These are phyloP conservation scores for Ogataea sp. DNA, from an alignment of 805 yeast genomes.

Conservation along the genomic window DNA sequence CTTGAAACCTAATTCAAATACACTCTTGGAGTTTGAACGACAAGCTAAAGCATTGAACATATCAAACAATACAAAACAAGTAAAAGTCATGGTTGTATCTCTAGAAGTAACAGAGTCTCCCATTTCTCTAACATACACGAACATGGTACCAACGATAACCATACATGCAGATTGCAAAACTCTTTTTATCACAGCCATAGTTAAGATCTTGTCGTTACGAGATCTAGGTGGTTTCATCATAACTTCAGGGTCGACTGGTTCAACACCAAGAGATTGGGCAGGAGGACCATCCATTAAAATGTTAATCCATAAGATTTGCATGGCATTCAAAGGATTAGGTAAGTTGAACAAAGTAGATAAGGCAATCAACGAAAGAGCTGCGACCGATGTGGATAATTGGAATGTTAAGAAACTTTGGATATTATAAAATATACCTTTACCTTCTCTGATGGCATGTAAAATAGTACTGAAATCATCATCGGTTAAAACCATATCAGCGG, in stretches of 20 bases:
- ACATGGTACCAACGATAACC: conserved; percentile 79
- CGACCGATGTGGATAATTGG: conserved; percentile 92
- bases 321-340: conserved; percentile 93
- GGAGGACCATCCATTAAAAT: conserved; percentile 99
- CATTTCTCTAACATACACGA: conserved; percentile 83
- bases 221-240: conserved; percentile 96
- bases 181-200: conserved; percentile 58
- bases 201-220: conserved; percentile 77
- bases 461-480: conserved; percentile 97
- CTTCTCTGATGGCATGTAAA: conserved; percentile 89
- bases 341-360: conserved; percentile 78
- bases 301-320: conserved; percentile 98
- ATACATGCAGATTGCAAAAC: conserved; percentile 70
- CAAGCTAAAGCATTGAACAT: conserved; percentile 96
- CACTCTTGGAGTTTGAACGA: conserved; percentile 79
- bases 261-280: conserved; percentile 95
- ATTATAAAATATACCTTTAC: conserved; percentile 93
- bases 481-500: conserved; percentile 94
- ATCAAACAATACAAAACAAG: conserved; percentile 92
- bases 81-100: conserved; percentile 98
- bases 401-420: conserved; percentile 92
- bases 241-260: conserved; percentile 92
- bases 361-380: conserved; percentile 86
- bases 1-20: conserved; percentile 70
- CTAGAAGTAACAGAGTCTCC: conserved; percentile 80